These are phyloP conservation scores for Neurospora sp. DNA, from an alignment of 495 filamentous ascomycete genomes.

Conservation along the genomic window DNA sequence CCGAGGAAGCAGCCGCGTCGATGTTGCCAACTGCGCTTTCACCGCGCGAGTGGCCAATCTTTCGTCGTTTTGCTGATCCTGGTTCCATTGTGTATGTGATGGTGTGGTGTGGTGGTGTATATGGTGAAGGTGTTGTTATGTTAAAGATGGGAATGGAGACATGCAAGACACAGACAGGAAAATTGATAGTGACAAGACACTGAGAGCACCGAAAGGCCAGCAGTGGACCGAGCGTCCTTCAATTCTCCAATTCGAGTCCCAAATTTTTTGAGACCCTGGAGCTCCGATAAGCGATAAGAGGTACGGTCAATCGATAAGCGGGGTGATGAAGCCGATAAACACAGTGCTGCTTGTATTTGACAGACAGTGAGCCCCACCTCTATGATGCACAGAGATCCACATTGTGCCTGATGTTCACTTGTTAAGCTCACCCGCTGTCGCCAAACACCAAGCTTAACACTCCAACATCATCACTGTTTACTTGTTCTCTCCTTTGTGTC, in stretches of 20 bases:
- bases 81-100: conserved; percentile 26
- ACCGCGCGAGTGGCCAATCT: conserved; percentile 29
- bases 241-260: neutral
- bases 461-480: neutral
- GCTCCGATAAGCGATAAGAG: neutral
- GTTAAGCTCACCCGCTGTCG: neutral
- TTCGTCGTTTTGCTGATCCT: conserved; percentile 38
- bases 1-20: conserved; percentile 18
- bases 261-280: neutral
- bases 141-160: neutral
- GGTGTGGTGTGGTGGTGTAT: neutral
- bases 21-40: conserved; percentile 17
- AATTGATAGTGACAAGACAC: neutral
- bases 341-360: neutral
- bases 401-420: neutral
- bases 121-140: neutral
- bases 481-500: neutral
- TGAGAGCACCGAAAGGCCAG: neutral
- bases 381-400: neutral
- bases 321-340: neutral
- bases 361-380: neutral
- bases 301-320: neutral
- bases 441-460: neutral
- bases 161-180: neutral
- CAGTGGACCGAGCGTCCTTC: neutral